A percentile compares a stretch with the other conserved stretches of the same genome.
phyloP scores from a whole-genome alignment of 1,284 basidiomycete genomes.

The Uromyces viciae-fabae region DNA sequence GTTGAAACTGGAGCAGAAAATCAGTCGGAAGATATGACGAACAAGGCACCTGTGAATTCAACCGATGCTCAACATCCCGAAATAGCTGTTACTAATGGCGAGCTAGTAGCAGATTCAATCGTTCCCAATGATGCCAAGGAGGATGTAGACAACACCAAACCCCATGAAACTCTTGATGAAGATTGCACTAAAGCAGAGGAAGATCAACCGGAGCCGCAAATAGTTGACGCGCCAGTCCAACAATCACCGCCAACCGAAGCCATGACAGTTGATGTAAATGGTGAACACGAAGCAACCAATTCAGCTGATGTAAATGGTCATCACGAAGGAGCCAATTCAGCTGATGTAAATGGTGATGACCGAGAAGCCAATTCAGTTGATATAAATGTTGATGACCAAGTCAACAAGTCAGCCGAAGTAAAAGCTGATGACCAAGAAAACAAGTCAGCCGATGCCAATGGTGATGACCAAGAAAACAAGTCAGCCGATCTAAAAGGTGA shows the following conservation, averaged over 20 bases:
- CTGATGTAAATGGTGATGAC: too few species aligned
- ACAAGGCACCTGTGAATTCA: background rate
- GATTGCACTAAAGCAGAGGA: background rate
- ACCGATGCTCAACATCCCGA: too few species aligned
- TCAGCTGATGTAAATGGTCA: too few species aligned
- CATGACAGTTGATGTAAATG: too few species aligned
- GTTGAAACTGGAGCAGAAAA: background rate
- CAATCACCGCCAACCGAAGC: background rate
- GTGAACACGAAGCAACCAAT: too few species aligned
- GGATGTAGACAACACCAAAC: constrained; percentile 4
- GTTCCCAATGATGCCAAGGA: background rate
- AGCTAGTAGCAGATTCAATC: background rate
- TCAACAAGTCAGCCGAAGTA: background rate
- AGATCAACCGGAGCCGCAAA: too few species aligned
- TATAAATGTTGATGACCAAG: too few species aligned
- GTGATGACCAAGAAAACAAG: background rate
- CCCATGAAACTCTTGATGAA: background rate
- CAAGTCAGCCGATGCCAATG: too few species aligned
- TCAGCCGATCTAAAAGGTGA: background rate
- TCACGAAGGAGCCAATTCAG: background rate
- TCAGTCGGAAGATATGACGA: background rate
- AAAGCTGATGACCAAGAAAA: background rate
- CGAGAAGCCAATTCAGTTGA: background rate
- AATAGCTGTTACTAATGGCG: background rate
- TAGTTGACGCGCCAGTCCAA: too few species aligned